Base-by-base conservation (phyloP, 768 basidiomycete genomes). In the Infundibulicybe gibba region DNA sequence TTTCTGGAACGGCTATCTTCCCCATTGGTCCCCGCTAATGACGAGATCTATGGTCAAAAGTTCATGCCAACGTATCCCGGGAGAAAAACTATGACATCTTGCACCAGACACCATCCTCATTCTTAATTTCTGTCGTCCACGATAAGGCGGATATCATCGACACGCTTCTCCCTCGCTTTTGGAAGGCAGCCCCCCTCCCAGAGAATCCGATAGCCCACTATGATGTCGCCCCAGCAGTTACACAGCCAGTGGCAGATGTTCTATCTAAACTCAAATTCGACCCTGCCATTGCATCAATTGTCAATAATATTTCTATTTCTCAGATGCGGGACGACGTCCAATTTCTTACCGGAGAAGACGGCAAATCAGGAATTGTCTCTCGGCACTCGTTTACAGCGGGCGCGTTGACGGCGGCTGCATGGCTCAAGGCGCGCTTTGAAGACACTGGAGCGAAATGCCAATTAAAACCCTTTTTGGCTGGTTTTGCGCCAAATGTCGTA, bases 401-500 rank as follows among this genome's bases (percentile, higher is more conserved):
- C 2, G 83, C 85, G 5, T 57, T 67, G 15, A 66, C 71, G 16
- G 90, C 90, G 37, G 82, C 91, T 3, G 55, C 72, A 2, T 88
- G 90, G 89, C 74, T 95, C 54, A 87, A 84, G 67, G 70, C 64
- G 12, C 72, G 72, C 43, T 80, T 94, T 43, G 87, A 94, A 67
- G 72, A 71, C 6, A 80, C 81, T 0, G 93, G 94, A 0, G 91
- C 90, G 1, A 64, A 64, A 3, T 95, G 93, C 64, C 72, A 76
- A 48, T 72, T 91, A 21, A 71, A 72, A 54, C 58, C 69, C 0
- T 97, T 93, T 76, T 62, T 83, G 20, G 8, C 37, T 12, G 90
- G 87, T 6, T 94, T 90, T 60, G 76, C 89, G 3, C 93, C 94
- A 9, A 92, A 95, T 58, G 85, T 95, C 39, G 75, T 95, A 48